These are phyloP conservation scores for Penicillium subrubescens DNA, from an alignment of 495 filamentous ascomycete species.

Conservation along the genomic window DNA sequence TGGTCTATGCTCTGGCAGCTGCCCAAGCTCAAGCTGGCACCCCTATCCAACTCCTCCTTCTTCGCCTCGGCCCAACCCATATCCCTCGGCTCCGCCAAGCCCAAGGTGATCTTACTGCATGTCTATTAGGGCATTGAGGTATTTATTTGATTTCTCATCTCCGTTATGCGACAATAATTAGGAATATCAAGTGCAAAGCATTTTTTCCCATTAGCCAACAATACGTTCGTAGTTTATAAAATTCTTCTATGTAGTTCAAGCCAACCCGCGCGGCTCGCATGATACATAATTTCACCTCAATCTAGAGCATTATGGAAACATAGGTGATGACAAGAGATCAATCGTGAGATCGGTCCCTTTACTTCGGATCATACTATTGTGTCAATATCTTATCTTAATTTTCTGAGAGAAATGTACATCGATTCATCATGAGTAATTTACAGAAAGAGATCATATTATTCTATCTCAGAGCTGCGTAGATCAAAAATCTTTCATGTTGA, in stretches of 20 bases:
- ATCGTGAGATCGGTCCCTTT: not conserved
- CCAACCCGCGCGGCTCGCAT: not conserved
- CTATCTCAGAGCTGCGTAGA: no score
- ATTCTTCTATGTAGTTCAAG: not conserved
- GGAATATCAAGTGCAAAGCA: not conserved
- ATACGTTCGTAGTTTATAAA: not conserved
- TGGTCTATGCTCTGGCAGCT: not conserved
- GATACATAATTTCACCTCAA: not conserved
- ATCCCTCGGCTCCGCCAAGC: not conserved
- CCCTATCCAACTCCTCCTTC: not conserved
- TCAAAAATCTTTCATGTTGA: not conserved
- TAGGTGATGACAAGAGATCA: not conserved
- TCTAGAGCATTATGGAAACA: not conserved
- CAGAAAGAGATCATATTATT: no score
- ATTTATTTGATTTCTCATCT: not conserved
- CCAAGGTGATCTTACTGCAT: not conserved
- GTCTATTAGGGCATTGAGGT: not conserved
- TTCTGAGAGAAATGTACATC: slow-evolving; percentile 17
- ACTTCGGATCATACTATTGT: not conserved
- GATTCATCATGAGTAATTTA: no score
- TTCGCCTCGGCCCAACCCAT: not conserved
- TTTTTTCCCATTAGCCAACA: not conserved
- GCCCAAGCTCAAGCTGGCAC: not conserved
- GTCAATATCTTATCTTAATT: not conserved
- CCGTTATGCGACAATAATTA: not conserved